These are phyloP conservation scores for Tolypocladium ophioglossoides DNA, from an alignment of 2,329 filamentous ascomycete species.

Conservation along the genomic window DNA sequence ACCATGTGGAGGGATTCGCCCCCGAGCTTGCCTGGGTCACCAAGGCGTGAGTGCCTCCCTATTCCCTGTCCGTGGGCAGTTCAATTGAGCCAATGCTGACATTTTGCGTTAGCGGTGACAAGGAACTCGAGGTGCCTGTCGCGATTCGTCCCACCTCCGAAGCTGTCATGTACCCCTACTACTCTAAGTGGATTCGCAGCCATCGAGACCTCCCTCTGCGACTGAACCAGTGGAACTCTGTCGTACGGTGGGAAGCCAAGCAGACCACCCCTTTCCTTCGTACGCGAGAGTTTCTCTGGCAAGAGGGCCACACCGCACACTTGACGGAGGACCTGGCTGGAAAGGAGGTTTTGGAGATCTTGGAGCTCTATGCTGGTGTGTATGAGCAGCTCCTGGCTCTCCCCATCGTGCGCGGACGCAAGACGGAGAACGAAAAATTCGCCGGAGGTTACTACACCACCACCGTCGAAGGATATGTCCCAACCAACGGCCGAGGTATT, in stretches of 20 bases:
- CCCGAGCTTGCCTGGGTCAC: slow-evolving; percentile 87
- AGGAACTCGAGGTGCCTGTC: slow-evolving; percentile 73
- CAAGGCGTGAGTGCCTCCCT: slow-evolving; percentile 48
- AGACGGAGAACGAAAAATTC: slow-evolving; percentile 98
- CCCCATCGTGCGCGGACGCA: slow-evolving; percentile 83
- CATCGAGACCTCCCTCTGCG: slow-evolving; percentile 90
- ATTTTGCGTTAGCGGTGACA: slow-evolving; percentile 57
- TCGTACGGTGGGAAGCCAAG: slow-evolving; percentile 93
- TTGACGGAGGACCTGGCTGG: slow-evolving; percentile 72
- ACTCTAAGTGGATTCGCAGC: slow-evolving; percentile 91
- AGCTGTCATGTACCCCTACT: slow-evolving; percentile 91
- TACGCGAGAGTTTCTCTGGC: slow-evolving; percentile 94
- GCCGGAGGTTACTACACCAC: slow-evolving; percentile 94
- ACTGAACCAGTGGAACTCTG: slow-evolving; percentile 96
- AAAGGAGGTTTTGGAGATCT: slow-evolving; percentile 82
- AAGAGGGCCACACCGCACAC: slow-evolving; percentile 89
- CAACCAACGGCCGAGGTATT: slow-evolving; percentile 88
- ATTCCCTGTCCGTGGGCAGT: not conserved
- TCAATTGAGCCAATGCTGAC: not conserved
- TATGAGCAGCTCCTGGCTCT: slow-evolving; percentile 93
- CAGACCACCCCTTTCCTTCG: slow-evolving; percentile 79
- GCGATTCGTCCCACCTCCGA: slow-evolving; percentile 60
- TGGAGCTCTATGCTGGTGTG: slow-evolving; percentile 84
- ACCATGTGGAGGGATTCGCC: slow-evolving; percentile 97
- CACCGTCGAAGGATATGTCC: slow-evolving; percentile 94